Base-by-base conservation (phyloP, 2,329 filamentous ascomycete species). In the Aspergillus luchuensis region DNA sequence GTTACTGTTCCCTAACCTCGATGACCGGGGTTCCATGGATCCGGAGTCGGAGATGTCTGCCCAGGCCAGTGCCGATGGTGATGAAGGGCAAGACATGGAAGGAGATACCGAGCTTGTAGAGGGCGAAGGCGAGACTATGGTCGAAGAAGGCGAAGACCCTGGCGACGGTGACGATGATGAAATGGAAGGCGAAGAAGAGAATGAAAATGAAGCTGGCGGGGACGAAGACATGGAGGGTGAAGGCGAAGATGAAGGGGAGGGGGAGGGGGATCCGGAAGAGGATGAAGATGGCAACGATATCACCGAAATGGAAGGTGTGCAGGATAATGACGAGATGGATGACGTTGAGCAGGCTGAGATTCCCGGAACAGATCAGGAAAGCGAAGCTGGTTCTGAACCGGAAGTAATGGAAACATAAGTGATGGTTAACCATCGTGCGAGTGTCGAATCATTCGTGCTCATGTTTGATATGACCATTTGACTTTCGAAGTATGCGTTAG, bases 1-100 rank as follows among this genome's bases (percentile, higher is more conserved):
- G 38, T 47, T 62, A 11, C 50, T 69, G 13, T 74, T 73, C 45
- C 68, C 71, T 3, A 70, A 70, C 39, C 45, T 73, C 21, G 61
- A 60, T 28, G 64, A 69, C 23, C 59, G 63, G 11, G 67, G 66
- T 7, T 66, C 65, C 4, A 57, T 60, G 10, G 72, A 71, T 30
- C 69, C 63, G 5, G 67, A 67, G 15, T 71, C 70, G 1, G 71
- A 72, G 48, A 50, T 68, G 45, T 33, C 30, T 33, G 30, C 10
- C 30, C 33, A 13, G 11, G 33, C 33, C 5, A 36, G 33, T 15
- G 56, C 60, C 10, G 66, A 66, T 47, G 69, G 62, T 19, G 68
- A 72, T 15, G 66, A 57, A n/a, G 62, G 56, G 8, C 61, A 66
- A 41, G 69, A 66, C 11, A 65, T 58, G 23, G 56, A 61, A 6